These are phyloP conservation scores for Metschnikowia chrysomelidarum DNA, from an alignment of 805 yeast genomes.

Conservation along the genomic window DNA sequence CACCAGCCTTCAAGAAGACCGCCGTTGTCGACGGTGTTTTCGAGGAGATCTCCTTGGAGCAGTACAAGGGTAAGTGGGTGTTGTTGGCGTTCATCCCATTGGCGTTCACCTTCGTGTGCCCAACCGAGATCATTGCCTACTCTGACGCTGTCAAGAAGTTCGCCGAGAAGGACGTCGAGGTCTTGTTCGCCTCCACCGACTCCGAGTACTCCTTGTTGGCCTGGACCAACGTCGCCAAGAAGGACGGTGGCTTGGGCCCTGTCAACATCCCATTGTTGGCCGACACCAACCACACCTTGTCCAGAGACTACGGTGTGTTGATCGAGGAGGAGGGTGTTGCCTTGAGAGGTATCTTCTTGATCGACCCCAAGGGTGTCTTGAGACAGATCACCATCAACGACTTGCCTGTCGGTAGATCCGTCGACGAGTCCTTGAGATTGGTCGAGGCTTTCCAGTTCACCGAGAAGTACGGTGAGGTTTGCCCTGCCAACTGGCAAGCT, in stretches of 20 bases:
- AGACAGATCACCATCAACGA: constrained; percentile 98
- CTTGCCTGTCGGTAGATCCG: constrained; percentile 98
- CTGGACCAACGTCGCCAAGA: constrained; percentile 96
- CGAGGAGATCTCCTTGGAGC: constrained; percentile 92
- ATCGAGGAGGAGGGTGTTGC: constrained; percentile 96
- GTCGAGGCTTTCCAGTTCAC: constrained; percentile 99
- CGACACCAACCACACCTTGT: constrained; percentile 93
- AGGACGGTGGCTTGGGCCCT: constrained; percentile 98
- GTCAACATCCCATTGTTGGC: constrained; percentile 92
- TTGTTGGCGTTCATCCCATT: constrained; percentile 94
- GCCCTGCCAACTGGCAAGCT: constrained; percentile 96
- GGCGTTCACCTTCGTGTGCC: constrained; percentile 99
- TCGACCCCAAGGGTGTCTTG: constrained; percentile 91
- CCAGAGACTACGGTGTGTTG: constrained; percentile 96
- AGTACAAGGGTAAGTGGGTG: constrained; percentile 98
- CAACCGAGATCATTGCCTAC: constrained; percentile 98
- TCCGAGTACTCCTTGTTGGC: constrained; percentile 97
- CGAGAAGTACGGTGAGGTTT: constrained; percentile 98
- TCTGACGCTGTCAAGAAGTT: constrained; percentile 92
- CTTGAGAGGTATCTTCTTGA: constrained; percentile 96
- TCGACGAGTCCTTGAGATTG: constrained; percentile 96
- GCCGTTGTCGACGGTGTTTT: constrained; percentile 97
- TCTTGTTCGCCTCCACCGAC: constrained; percentile 96
- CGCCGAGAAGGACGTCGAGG: constrained; percentile 80
- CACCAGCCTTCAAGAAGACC: constrained; percentile 93